Conservation (phyloP, 2,329 filamentous ascomycete genomes). For the Cladosporium sp. region DNA sequence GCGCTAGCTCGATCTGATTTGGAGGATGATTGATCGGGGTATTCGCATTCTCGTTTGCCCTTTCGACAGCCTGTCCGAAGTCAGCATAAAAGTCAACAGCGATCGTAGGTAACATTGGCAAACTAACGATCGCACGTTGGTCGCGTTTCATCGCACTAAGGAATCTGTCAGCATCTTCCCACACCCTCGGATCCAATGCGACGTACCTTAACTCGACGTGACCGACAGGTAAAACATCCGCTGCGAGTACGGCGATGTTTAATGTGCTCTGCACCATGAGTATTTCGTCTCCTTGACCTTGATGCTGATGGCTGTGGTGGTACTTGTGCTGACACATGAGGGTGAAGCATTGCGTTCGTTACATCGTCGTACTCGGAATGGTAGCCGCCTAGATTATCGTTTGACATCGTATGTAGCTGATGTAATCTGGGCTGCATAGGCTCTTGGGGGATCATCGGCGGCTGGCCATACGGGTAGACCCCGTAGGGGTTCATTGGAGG, state of each 20-base stretch:
- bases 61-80: constrained; percentile 70
- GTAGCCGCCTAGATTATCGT: constrained; percentile 30
- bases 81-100: constrained; percentile 13
- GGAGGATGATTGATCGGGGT: constrained; percentile 65
- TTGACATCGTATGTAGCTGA: constrained; percentile 30
- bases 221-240: constrained; percentile 89
- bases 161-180: constrained; percentile 17
- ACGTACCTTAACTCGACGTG: constrained; percentile 72
- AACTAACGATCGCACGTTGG: constrained; percentile 74
- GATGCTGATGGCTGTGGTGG: constrained; percentile 21
- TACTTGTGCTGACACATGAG: constrained; percentile 17
- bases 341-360: constrained; percentile 23
- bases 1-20: constrained; percentile 42
- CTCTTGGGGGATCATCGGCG: constrained; percentile 26
- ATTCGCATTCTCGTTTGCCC: constrained; percentile 84
- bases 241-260: constrained; percentile 93
- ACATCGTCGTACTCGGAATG: constrained; percentile 28
- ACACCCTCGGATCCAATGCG: no score
- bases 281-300: constrained; percentile 26
- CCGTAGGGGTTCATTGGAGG: constrained; percentile 27
- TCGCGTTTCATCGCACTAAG: constrained; percentile 81
- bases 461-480: constrained; percentile 26
- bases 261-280: constrained; percentile 59
- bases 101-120: not conserved
- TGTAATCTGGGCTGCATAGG: constrained; percentile 23